Conservation (phyloP, 2,329 filamentous ascomycete genomes). For the Colletotrichum plurivorum region DNA sequence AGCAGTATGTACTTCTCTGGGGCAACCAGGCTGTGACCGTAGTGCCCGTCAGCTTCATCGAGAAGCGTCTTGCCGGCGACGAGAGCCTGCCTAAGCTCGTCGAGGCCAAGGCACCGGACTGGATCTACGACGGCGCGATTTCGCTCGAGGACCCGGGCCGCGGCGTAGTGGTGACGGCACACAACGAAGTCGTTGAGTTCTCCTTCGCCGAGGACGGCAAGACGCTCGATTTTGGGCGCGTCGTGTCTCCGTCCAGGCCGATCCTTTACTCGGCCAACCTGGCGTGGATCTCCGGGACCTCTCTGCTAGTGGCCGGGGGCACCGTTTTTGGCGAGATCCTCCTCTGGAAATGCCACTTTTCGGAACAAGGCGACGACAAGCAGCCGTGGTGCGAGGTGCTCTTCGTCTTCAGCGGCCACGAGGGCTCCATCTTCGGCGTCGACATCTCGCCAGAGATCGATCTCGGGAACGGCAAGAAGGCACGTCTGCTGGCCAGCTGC, state of each 20-base stretch:
- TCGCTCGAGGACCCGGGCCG: slow-evolving; percentile 58
- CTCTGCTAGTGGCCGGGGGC: slow-evolving; percentile 84
- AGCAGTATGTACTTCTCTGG: slow-evolving; percentile 72
- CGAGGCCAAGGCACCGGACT: slow-evolving; percentile 74
- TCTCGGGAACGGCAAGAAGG: slow-evolving; percentile 53
- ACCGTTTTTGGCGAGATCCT: slow-evolving; percentile 96
- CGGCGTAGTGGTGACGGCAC: slow-evolving; percentile 82
- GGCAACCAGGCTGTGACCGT: slow-evolving; percentile 74
- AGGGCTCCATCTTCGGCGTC: slow-evolving; percentile 95
- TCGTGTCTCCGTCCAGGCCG: slow-evolving; percentile 79
- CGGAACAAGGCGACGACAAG: not conserved
- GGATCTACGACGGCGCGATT: slow-evolving; percentile 80
- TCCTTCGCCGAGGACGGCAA: slow-evolving; percentile 47
- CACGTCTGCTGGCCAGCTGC: slow-evolving; percentile 86
- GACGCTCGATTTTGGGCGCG: slow-evolving; percentile 59
- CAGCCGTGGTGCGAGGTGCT: slow-evolving; percentile 58
- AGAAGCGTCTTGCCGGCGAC: slow-evolving; percentile 46
- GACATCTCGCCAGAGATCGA: slow-evolving; percentile 75
- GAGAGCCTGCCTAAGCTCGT: slow-evolving; percentile 39
- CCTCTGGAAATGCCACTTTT: slow-evolving; percentile 81
- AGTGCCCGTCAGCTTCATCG: slow-evolving; percentile 50
- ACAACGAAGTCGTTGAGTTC: slow-evolving; percentile 82
- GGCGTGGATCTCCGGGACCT: slow-evolving; percentile 69
- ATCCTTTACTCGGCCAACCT: slow-evolving; percentile 90
- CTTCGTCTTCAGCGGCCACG: slow-evolving; percentile 77